Evolutionary conservation across 2,329 filamentous ascomycete species (phyloP), one percentile per base, ranked within the genome.

Genomic region (Fusarium chlamydosporum): DNA sequence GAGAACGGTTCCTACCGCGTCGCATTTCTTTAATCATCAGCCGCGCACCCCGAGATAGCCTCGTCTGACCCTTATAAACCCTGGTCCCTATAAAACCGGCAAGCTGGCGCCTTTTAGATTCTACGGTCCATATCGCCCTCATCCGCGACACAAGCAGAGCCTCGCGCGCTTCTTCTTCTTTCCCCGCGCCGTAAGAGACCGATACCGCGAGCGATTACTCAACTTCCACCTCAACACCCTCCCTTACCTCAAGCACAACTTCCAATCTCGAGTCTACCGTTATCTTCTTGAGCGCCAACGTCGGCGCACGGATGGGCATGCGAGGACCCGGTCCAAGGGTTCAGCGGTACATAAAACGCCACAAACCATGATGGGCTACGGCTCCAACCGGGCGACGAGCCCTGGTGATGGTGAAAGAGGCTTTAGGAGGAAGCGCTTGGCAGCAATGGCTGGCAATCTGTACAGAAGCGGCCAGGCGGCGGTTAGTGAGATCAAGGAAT

Each of bases 181-280:
- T 74, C 90, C 91, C n/a, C 82, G 84, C 70, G 81, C 86, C 65
- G 75, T 86, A 56, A 87, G 87, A 76, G 84, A 87, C 66, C 87
- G 85, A 71, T 89, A 89, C 72, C 89, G 88, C 76, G 86, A 89
- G 62, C 87, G 86, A 65, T 83, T 96, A 55, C 85, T 90, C 72
- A 83, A 85, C 70, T 89, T 97, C 77, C 92, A 89, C 67, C 87
- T 93, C 85, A 88, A 94, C 72, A 92, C 88, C 7, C 79, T 97
- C 26, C 92, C 93, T 13, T 82, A 84, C 51, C 85, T 92, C 73
- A 92, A 91, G 74, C 88, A 90, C 76, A 84, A 86, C 54, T 81
- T 92, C 10, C 93, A 97, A 79, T 90, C 90, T 37, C 88, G 89
- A 57, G 88, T 97, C 68, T 96, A 96, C 76, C 86, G 85, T 45